Conservation (phyloP, 2,329 filamentous ascomycete genomes). For the Sporothrix euskadiensis region DNA sequence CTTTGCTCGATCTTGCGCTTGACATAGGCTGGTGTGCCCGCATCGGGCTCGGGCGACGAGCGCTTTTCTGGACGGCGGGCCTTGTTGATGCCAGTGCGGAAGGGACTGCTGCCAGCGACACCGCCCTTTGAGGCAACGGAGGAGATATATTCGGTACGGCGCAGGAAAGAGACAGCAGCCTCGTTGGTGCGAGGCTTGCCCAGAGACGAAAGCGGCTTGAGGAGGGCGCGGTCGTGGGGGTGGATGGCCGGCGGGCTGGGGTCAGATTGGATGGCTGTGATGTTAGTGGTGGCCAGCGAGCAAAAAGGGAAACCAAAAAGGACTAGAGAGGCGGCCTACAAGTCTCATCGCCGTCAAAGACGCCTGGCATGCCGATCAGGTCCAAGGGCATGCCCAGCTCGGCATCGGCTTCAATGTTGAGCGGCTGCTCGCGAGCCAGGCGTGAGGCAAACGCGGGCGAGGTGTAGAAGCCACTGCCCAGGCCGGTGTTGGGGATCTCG, state of each 20-base stretch:
- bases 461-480: slow-evolving; percentile 84
- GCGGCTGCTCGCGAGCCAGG: slow-evolving; percentile 83
- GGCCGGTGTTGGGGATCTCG: slow-evolving; percentile 90
- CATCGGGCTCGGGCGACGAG: slow-evolving; percentile 43
- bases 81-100: slow-evolving; percentile 28
- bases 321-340: slow-evolving; percentile 55
- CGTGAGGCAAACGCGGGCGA: slow-evolving; percentile 86
- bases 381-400: slow-evolving; percentile 98
- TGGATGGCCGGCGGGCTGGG: slow-evolving; percentile 71
- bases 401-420: slow-evolving; percentile 96
- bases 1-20: slow-evolving; percentile 66
- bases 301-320: background rate
- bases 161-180: slow-evolving; percentile 85
- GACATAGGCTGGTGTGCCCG: slow-evolving; percentile 65
- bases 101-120: background rate
- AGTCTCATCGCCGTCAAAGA: slow-evolving; percentile 93
- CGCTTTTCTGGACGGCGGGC: slow-evolving; percentile 48
- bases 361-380: slow-evolving; percentile 87
- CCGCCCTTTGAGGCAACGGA: slow-evolving; percentile 53
- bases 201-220: slow-evolving; percentile 79
- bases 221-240: slow-evolving; percentile 78
- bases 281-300: background rate
- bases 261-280: slow-evolving; percentile 75
- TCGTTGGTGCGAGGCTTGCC: slow-evolving; percentile 79
- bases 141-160: slow-evolving; percentile 93